A percentile compares a stretch with the other conserved stretches of the same genome.
These are phyloP conservation scores for Ustilago esculenta DNA, from an alignment of 1,284 basidiomycete genomes.

Conservation along the genomic window DNA sequence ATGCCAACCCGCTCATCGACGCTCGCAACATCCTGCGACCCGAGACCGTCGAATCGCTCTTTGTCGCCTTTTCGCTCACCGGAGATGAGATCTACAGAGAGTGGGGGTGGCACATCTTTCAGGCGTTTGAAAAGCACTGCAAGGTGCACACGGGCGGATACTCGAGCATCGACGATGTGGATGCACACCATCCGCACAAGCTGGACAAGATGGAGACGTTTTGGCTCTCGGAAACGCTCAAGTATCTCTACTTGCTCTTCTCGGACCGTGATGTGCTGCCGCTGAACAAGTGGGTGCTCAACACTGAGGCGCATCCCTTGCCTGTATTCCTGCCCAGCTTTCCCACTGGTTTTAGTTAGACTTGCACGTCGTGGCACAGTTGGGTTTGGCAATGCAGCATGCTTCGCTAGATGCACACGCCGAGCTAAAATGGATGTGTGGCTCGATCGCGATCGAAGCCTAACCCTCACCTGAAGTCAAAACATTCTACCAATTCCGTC, in stretches of 20 bases:
- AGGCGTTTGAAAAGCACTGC: constrained; percentile 86
- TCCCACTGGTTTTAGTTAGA: constrained; percentile 35
- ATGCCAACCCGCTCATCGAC: constrained; percentile 73
- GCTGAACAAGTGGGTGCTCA: constrained; percentile 80
- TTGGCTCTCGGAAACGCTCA: constrained; percentile 83
- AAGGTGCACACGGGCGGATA: constrained; percentile 80
- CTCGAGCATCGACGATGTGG: constrained; percentile 83
- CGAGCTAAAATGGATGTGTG: too few species aligned
- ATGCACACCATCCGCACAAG: constrained; percentile 71
- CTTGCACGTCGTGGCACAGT: neutral
- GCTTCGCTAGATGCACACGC: too few species aligned
- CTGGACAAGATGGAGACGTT: constrained; percentile 93
- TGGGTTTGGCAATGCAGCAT: neutral
- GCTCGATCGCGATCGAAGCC: too few species aligned
- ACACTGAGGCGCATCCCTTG: constrained; percentile 73
- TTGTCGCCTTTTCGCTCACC: constrained; percentile 84
- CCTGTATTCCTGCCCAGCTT: constrained; percentile 60
- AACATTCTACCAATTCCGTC: too few species aligned
- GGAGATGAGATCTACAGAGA: constrained; percentile 83
- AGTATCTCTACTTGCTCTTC: constrained; percentile 92
- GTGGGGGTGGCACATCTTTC: constrained; percentile 88
- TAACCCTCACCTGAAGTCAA: too few species aligned
- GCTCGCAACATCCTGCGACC: constrained; percentile 88
- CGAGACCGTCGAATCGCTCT: constrained; percentile 92
- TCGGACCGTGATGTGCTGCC: constrained; percentile 76